These are phyloP conservation scores for Crepidotus variabilis DNA, from an alignment of 768 basidiomycete genomes.

Conservation along the genomic window DNA sequence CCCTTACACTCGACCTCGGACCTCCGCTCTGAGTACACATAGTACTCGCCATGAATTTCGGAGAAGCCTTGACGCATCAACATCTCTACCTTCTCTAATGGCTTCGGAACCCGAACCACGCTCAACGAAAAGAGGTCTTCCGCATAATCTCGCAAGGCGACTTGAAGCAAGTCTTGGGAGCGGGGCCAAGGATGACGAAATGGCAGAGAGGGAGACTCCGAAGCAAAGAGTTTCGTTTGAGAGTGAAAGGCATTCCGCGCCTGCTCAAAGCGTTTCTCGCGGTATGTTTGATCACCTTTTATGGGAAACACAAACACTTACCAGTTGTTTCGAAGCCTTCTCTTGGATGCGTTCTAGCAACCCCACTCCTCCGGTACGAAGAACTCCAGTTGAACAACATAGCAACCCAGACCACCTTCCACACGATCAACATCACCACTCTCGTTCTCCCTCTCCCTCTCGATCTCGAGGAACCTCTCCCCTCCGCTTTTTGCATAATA, in stretches of 20 bases:
- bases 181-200: slow-evolving; percentile 24
- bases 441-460: slow-evolving; percentile 35
- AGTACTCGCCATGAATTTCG: slow-evolving; percentile 18
- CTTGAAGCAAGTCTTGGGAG: background rate
- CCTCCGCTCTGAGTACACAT: background rate
- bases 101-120: slow-evolving; percentile 19
- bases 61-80: slow-evolving; percentile 38
- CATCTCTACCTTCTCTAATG: slow-evolving; percentile 39
- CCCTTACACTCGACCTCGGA: background rate
- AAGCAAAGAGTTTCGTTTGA: slow-evolving; percentile 47
- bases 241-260: background rate
- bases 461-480: slow-evolving; percentile 59
- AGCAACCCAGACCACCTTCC: slow-evolving; percentile 14
- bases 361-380: slow-evolving; percentile 28
- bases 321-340: background rate
- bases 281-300: background rate
- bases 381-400: slow-evolving; percentile 20
- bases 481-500: slow-evolving; percentile 52
- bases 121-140: slow-evolving; percentile 3
- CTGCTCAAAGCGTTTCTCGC: background rate
- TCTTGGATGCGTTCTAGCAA: slow-evolving; percentile 29
- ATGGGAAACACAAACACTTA: too few species aligned
- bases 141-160: slow-evolving; percentile 5
- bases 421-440: slow-evolving; percentile 20
- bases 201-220: slow-evolving; percentile 39